Base-by-base conservation (phyloP, 805 yeast genomes). In the Zygosaccharomyces siamensis region DNA sequence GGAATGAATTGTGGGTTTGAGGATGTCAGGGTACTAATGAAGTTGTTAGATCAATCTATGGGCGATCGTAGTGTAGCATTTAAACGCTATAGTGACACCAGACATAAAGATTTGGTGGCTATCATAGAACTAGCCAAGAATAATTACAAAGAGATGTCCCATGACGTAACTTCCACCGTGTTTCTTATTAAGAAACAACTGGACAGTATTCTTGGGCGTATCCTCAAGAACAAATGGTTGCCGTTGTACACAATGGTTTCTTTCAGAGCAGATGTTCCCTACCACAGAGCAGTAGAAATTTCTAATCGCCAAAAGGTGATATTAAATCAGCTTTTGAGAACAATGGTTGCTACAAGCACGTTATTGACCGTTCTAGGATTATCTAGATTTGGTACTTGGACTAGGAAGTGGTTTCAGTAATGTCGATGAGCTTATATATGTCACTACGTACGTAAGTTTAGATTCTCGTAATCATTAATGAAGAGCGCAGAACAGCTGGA, bases 1-100 rank as follows among this genome's bases (percentile, higher is more conserved):
- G 97, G 97, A 4, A 85, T 90, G 92, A 90, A 90, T 66, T 87
- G 96, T 63, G 97, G 97, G 1, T 85, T 90, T 64, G 97, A 90
- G 67, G 97, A 92, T 58, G 90, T 90, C 20, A 72, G 81, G 49
- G 79, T 83, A 1, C 69, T 90, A 45, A 70, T 85, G 69, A 74
- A 77, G 39, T 61, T 83, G 23, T 39, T 76, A 41, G 76, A 75
- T 28, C 55, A 64, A 47, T 33, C 60, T 42, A 50, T 66, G 2
- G 70, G 64, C 18, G 70, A 78, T 49, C 70, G 81, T 26, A 60
- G 60, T 1, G 53, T 51, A 8, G 83, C 88, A 0, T 84, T 88
- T 57, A 68, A 67, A 28, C 59, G 60, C 38, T 88, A 86, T 65
- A 74, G 86, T 0, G 58, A 49, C 8, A 59, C 62, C 1, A 75